Conservation (phyloP, 176 grass and related monocot genomes). For the Avena sativa region DNA sequence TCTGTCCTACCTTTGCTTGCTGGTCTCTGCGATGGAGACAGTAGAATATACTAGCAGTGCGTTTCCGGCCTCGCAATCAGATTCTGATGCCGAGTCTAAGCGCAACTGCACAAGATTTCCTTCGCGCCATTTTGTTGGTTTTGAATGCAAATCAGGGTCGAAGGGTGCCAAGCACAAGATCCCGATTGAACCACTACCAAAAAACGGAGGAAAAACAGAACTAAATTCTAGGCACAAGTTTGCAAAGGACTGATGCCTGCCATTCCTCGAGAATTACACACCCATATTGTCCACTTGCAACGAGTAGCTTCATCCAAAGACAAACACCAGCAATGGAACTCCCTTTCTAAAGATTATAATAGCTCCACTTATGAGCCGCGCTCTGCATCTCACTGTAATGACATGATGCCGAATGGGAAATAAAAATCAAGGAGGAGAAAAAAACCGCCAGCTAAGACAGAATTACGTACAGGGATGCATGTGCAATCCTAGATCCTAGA, state of each 20-base stretch:
- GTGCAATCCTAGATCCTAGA: conserved; percentile 27
- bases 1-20: not conserved
- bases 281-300: not conserved
- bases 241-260: not conserved
- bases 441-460: not conserved
- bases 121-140: not conserved
- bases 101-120: not conserved
- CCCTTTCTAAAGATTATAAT: not conserved
- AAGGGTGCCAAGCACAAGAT: not conserved
- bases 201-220: not conserved
- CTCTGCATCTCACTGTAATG: conserved; percentile 61
- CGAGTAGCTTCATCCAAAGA: conserved; percentile 3
- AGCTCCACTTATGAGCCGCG: conserved; percentile 41
- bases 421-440: not conserved
- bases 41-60: not conserved
- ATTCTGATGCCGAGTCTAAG: not conserved
- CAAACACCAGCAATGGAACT: not conserved
- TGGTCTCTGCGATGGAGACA: not conserved
- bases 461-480: conserved; percentile 53
- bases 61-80: not conserved
- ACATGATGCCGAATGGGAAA: not conserved
- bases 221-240: not conserved
- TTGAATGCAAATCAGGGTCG: not conserved
- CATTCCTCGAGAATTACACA: not conserved
- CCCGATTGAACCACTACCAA: not conserved